Evolutionary conservation across 192 early-diverging fungal species (phyloP), one percentile per base, ranked within the genome.

Genomic region (Coemansia sp.): DNA sequence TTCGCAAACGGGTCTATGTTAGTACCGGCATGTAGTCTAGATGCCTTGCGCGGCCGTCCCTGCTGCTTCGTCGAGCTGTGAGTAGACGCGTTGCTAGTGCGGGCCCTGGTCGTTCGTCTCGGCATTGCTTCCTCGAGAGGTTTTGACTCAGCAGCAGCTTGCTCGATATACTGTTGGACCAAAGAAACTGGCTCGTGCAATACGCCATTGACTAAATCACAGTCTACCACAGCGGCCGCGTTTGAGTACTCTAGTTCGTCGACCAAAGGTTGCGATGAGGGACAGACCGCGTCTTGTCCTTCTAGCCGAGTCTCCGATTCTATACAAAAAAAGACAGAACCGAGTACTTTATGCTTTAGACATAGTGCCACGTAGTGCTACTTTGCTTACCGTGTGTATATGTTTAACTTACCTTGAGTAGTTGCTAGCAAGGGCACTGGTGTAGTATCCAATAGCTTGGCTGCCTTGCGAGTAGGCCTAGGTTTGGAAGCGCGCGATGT

Each of bases 381-480:
- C 27, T n/a, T 3, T 13, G 7, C 4, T 29, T 30, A 22, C 5
- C 12, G 22, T 6, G 4, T 5, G 6, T 6, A 5, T 13, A 3
- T 3, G 13, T 53, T 12, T 29, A 11, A 22, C 53, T 56, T 56
- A 56, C 53, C 53, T 56, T 56, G 53, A 16, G 4, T 30, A 13
- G 29, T 30, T 4, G 53, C 1, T 56, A n/a, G 12, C 29, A 16
- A 16, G 6, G 7, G 7, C 27, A 29, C 44, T 18, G 43, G 62
- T 7, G 62, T 43, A 44, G 2, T 22, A 43, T n/a, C 34, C 6
- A 39, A 13, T 58, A 37, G 39, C 35, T n/a, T 41, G 38, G 32
- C 32, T 11, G 55, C 8, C 55, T 70, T 70, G 18, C 55, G 62
- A 40, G 62, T 45, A 44, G 61, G 45, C 39, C 63, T 70, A 20